phyloP scores from a whole-genome alignment of 148 eudicot species.

The Camellia japonica region DNA sequence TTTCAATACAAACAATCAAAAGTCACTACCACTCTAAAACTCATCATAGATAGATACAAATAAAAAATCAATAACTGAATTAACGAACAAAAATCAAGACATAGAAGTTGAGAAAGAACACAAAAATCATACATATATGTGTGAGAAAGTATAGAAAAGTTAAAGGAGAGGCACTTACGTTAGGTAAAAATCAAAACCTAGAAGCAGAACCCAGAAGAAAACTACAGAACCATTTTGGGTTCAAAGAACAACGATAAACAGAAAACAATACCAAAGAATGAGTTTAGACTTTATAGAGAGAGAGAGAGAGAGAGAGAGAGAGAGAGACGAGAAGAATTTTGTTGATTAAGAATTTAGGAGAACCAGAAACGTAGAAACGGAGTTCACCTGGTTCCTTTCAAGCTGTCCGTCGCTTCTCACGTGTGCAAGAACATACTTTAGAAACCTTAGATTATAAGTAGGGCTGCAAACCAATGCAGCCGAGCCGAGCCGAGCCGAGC shows the following conservation, averaged over 20 bases:
- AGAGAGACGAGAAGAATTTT: background rate
- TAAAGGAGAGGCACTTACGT: constrained; percentile 6
- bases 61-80: background rate
- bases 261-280: background rate
- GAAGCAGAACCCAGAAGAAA: background rate
- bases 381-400: constrained; percentile 13
- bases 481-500: too few relatives aligned
- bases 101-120: background rate
- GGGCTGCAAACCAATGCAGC: too few relatives aligned
- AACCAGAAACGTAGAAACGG: constrained; percentile 28
- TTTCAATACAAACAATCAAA: constrained; percentile 6
- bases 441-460: background rate
- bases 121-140: too few relatives aligned
- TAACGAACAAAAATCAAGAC: background rate
- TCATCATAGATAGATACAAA: background rate
- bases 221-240: background rate
- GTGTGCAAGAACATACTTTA: constrained; percentile 7
- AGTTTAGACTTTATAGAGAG: too few relatives aligned
- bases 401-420: constrained; percentile 15
- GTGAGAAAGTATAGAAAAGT: background rate
- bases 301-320: too few relatives aligned
- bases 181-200: background rate
- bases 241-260: background rate
- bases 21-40: background rate
- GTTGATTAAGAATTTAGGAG: constrained; percentile 20